Percentiles rank a stretch among this genome's conserved stretches.
Conservation (phyloP, 805 yeast species). For the Cyberlindnera misumaiensis region DNA sequence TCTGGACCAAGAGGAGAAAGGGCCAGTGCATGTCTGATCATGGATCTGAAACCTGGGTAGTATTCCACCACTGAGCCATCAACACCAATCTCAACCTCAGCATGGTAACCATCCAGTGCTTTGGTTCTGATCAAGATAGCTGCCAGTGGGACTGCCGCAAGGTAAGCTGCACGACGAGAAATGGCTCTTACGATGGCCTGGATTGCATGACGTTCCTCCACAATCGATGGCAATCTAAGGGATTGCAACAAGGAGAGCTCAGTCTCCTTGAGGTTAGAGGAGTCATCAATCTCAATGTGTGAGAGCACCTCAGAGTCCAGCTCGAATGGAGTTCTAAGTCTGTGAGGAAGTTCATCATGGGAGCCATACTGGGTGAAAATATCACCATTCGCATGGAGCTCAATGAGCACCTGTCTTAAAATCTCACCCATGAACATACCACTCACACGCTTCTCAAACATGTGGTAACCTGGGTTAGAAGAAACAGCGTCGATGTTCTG, state of each 20-base stretch:
- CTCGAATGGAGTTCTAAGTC: constrained; percentile 70
- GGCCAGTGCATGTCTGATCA: constrained; percentile 72
- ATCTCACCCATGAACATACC: constrained; percentile 95
- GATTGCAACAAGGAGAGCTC: constrained; percentile 60
- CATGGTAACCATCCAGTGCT: constrained; percentile 55
- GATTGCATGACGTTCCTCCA: constrained; percentile 66
- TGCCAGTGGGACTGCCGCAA: constrained; percentile 85
- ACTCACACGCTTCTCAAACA: constrained; percentile 87
- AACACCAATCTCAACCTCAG: constrained; percentile 86
- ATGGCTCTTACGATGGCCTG: constrained; percentile 73
- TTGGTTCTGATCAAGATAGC: constrained; percentile 65
- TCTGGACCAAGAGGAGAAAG: constrained; percentile 66
- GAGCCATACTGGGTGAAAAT: constrained; percentile 49
- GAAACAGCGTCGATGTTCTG: constrained; percentile 61
- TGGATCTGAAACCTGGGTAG: constrained; percentile 83
- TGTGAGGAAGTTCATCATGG: constrained; percentile 40
- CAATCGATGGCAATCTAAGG: constrained; percentile 61
- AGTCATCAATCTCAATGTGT: constrained; percentile 76
- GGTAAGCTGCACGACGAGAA: constrained; percentile 81
- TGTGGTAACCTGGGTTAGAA: constrained; percentile 79
- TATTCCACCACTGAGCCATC: constrained; percentile 93
- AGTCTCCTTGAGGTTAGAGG: constrained; percentile 64
- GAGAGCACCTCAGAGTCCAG: constrained; percentile 82
- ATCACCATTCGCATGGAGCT: constrained; percentile 51
- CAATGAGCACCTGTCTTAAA: constrained; percentile 65